Conservation (phyloP, 2,329 filamentous ascomycete genomes). For the Fusarium secorum region DNA sequence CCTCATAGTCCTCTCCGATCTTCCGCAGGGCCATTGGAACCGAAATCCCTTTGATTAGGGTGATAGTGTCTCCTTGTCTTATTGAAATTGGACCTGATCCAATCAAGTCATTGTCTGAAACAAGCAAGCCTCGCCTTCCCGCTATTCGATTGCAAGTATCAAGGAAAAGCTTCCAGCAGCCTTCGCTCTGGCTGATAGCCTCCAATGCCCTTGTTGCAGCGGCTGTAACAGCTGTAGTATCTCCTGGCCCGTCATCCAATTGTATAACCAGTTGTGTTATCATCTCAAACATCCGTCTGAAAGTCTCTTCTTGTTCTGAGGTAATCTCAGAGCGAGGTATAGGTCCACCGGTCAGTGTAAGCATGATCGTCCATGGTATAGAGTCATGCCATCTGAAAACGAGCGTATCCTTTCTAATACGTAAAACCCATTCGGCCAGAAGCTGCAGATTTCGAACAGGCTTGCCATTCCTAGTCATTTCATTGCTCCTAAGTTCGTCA, state of each 20-base stretch:
- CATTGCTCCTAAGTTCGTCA: background rate
- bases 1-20: background rate
- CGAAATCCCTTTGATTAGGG: background rate
- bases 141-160: background rate
- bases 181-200: background rate
- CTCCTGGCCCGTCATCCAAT: rapidly evolving
- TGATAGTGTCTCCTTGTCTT: rapidly evolving
- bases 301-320: background rate
- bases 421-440: rapidly evolving
- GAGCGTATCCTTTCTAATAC: background rate
- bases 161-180: background rate
- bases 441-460: background rate
- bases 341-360: background rate
- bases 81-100: background rate
- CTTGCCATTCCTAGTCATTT: background rate
- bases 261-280: background rate
- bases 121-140: background rate
- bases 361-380: background rate
- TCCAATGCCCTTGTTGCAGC: background rate
- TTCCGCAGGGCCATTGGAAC: background rate
- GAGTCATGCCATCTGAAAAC: background rate
- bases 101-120: background rate
- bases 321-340: background rate
- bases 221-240: rapidly evolving
- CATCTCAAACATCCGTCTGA: background rate